Evolutionary conservation across 2,329 filamentous ascomycete genomes (phyloP).

Genomic region (Epichloe amarillans): DNA sequence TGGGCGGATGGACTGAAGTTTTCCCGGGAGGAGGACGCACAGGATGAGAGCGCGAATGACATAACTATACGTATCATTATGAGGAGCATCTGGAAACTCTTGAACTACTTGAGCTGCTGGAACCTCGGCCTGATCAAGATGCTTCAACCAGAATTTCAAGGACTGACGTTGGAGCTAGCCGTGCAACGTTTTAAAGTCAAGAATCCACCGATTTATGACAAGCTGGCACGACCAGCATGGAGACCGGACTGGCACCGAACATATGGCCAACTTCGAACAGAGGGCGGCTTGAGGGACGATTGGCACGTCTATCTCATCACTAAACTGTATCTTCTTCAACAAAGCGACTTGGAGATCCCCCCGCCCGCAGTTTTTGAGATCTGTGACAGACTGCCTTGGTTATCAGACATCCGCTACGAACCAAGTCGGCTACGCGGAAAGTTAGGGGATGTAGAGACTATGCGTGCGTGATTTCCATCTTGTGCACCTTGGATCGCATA

Average conservation of each 20-base stretch:
- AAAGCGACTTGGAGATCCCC: not conserved
- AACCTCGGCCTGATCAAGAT: not conserved
- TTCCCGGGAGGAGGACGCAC: not conserved
- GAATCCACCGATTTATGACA: not conserved
- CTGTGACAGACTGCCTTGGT: not conserved
- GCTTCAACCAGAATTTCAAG: not conserved
- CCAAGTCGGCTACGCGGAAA: not conserved
- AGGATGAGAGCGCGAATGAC: not conserved
- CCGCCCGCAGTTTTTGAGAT: not conserved
- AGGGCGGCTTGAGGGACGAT: not conserved
- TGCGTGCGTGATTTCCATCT: not conserved
- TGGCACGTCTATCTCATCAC: not conserved
- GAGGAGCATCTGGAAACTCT: not conserved
- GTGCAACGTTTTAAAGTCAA: not conserved
- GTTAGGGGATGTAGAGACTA: not conserved
- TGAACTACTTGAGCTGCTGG: not conserved
- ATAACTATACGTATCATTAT: not conserved
- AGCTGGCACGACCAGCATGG: not conserved
- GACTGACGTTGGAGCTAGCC: not conserved
- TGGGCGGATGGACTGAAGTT: not conserved
- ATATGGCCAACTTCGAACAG: not conserved
- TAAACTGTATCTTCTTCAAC: not conserved
- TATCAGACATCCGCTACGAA: not conserved
- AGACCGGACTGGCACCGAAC: not conserved
- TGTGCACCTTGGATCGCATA: not conserved